Percentiles rank a stretch among this genome's conserved stretches.
Evolutionary conservation across 371 early-diverging fungal genomes (phyloP).

Genomic region (Parasitella parasitica): DNA sequence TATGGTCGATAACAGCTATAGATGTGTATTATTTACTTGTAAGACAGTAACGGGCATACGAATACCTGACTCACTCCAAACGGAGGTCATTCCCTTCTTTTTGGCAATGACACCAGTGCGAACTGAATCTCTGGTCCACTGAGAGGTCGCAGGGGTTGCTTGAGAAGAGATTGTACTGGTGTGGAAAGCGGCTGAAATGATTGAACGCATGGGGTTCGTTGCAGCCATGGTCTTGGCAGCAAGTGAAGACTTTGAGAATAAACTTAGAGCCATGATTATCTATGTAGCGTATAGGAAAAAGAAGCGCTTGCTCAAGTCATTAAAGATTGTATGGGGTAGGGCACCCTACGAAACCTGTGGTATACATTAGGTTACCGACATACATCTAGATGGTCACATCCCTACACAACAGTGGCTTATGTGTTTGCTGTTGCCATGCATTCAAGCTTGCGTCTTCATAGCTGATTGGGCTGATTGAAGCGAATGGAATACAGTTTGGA

Average conservation of each 20-base stretch:
- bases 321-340: conserved; percentile 3
- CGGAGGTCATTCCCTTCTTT: conserved; percentile 92
- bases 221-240: not conserved
- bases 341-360: not conserved
- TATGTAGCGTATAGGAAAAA: not conserved
- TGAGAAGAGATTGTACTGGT: conserved; percentile 22
- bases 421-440: not conserved
- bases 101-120: conserved; percentile 83
- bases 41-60: conserved; percentile 92
- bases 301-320: not conserved
- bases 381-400: not conserved
- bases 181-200: conserved; percentile 34
- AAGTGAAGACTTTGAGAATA: conserved; percentile 15
- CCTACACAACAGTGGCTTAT: not conserved
- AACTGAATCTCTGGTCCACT: conserved; percentile 49
- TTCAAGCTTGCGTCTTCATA: not conserved
- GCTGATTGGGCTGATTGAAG: too few relatives aligned
- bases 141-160: conserved; percentile 27
- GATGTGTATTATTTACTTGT: conserved; percentile 55
- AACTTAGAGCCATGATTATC: conserved; percentile 14
- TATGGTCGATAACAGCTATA: not conserved
- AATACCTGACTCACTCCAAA: conserved; percentile 93
- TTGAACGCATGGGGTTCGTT: conserved; percentile 7
- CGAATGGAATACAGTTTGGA: too few relatives aligned
- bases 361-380: not conserved